These are phyloP conservation scores for Sindora glabra DNA, from an alignment of 306 rosid genomes.

Conservation along the genomic window DNA sequence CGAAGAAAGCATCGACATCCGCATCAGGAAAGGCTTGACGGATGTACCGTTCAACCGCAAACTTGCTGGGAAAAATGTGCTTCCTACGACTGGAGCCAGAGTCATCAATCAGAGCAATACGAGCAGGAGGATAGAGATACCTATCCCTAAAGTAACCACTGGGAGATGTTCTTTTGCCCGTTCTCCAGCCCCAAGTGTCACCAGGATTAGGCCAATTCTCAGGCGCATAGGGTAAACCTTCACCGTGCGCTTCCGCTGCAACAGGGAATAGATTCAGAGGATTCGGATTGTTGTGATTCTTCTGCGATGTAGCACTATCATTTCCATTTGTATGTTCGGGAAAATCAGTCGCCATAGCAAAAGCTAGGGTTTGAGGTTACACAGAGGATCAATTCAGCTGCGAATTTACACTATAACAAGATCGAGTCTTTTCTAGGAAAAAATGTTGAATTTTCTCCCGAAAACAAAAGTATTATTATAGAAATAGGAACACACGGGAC, in stretches of 20 bases:
- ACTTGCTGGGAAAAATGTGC: constrained; percentile 63
- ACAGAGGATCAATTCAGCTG: neutral
- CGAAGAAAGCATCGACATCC: constrained; percentile 44
- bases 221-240: constrained; percentile 85
- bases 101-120: constrained; percentile 8
- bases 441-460: too few species aligned
- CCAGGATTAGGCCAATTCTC: constrained; percentile 74
- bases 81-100: constrained; percentile 18
- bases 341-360: constrained; percentile 29
- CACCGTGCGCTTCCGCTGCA: constrained; percentile 40
- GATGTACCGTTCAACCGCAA: constrained; percentile 55
- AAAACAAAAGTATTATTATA: too few species aligned
- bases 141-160: constrained; percentile 64
- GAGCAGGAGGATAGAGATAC: constrained; percentile 60
- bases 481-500: too few species aligned
- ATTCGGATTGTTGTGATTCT: neutral
- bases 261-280: constrained; percentile 14
- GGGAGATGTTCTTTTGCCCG: constrained; percentile 49
- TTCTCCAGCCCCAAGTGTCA: constrained; percentile 75
- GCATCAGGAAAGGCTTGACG: constrained; percentile 31
- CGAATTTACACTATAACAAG: neutral
- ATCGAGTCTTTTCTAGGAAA: too few species aligned
- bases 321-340: constrained; percentile 21
- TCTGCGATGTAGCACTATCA: too few species aligned
- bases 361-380: neutral